Evolutionary conservation across 306 rosid species (phyloP).

Genomic region (Dalbergia cultrata): DNA sequence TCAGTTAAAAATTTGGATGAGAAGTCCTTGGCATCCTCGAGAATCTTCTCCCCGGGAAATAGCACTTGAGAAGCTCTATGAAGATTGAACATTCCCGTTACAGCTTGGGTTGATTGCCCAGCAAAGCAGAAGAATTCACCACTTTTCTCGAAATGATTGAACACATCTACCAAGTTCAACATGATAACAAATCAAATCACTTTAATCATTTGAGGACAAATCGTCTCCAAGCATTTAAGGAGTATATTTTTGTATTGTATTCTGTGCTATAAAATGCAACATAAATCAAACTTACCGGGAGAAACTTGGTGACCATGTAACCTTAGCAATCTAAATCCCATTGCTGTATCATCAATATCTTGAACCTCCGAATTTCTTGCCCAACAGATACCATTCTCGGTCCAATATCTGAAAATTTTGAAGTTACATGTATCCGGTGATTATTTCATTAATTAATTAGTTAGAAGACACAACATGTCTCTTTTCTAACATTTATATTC

Average conservation of each 20-base stretch:
- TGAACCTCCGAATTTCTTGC: conserved; percentile 77
- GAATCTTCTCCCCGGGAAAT: conserved; percentile 73
- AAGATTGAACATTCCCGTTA: conserved; percentile 77
- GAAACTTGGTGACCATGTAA: conserved; percentile 72
- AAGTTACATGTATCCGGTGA: background rate
- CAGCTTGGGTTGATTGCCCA: conserved; percentile 77
- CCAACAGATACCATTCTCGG: conserved; percentile 84
- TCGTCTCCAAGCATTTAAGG: no score
- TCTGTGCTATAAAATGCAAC: no score
- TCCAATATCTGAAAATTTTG: conserved; percentile 66
- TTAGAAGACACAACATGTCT: background rate
- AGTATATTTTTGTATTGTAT: background rate
- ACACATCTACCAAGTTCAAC: conserved; percentile 56
- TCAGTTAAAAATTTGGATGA: conserved; percentile 60
- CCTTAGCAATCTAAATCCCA: conserved; percentile 83
- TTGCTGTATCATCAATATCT: conserved; percentile 88
- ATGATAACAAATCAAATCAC: background rate
- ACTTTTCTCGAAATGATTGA: conserved; percentile 63
- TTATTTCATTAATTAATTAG: background rate
- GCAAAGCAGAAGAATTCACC: conserved; percentile 69
- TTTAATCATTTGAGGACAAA: background rate
- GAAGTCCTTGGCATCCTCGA: conserved; percentile 64
- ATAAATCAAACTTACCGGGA: conserved; percentile 52
- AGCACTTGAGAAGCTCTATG: conserved; percentile 69
- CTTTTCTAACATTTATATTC: background rate